phyloP scores from a whole-genome alignment of 2,329 filamentous ascomycete genomes.

The Pseudogymnoascus sp. region DNA sequence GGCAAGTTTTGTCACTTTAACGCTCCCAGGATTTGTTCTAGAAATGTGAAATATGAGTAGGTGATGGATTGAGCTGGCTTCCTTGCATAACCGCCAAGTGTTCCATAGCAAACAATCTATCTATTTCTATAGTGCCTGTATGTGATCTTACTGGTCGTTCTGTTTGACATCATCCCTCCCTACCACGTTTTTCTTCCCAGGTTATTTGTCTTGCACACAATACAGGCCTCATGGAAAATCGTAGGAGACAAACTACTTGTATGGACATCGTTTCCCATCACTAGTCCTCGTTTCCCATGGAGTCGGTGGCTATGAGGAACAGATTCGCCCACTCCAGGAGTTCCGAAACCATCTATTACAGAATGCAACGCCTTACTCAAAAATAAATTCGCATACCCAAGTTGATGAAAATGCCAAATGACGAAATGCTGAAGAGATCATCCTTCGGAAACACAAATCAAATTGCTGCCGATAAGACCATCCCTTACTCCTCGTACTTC shows the following conservation, averaged over 20 bases:
- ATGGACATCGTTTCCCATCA: not conserved
- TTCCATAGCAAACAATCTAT: slow-evolving; percentile 8
- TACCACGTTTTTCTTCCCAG: slow-evolving; percentile 3
- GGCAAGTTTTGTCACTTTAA: not conserved
- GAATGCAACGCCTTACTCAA: slow-evolving; percentile 7
- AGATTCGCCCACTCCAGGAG: not conserved
- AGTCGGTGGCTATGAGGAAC: not conserved
- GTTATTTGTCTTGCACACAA: slow-evolving; percentile 4
- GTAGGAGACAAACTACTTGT: not conserved
- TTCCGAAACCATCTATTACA: not conserved
- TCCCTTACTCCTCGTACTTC: slow-evolving; percentile 53
- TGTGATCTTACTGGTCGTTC: not conserved
- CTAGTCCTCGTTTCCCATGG: not conserved
- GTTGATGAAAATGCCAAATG: not conserved
- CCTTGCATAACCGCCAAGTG: slow-evolving; percentile 1
- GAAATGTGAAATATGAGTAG: slow-evolving; percentile 2
- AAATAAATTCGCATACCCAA: slow-evolving; percentile 1
- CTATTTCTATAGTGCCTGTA: slow-evolving; percentile 6
- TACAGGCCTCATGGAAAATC: not conserved
- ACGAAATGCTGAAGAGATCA: not conserved
- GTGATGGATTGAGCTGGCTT: slow-evolving; percentile 3
- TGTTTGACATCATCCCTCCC: not conserved
- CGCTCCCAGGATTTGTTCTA: not conserved
- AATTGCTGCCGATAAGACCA: slow-evolving; percentile 22
- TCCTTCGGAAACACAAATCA: slow-evolving; percentile 18